Evolutionary conservation across 768 basidiomycete genomes (phyloP).

Genomic region (Chiua virens): DNA sequence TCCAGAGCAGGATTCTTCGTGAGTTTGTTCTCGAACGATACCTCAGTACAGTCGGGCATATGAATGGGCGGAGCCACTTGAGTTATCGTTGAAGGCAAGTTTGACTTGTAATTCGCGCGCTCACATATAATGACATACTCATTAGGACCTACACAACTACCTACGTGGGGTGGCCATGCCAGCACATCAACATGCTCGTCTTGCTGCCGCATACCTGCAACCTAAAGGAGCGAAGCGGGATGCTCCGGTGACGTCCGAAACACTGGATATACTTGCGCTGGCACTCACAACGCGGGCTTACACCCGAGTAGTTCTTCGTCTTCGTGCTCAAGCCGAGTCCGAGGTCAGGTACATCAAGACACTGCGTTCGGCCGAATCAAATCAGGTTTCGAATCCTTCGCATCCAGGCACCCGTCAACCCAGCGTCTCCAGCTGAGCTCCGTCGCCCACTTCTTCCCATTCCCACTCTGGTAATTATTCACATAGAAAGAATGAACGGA

Average conservation of each 20-base stretch:
- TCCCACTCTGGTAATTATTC: constrained; percentile 41
- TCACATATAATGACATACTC: constrained; percentile 10
- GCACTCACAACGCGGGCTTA: constrained; percentile 71
- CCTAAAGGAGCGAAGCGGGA: constrained; percentile 42
- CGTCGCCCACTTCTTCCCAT: constrained; percentile 54
- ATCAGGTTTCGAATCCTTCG: background rate
- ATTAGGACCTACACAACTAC: constrained; percentile 75
- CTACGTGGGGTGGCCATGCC: constrained; percentile 79
- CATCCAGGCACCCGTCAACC: constrained; percentile 13
- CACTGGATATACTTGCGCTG: constrained; percentile 48
- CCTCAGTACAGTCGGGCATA: constrained; percentile 71
- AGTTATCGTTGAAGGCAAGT: constrained; percentile 63
- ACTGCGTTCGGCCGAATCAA: constrained; percentile 1
- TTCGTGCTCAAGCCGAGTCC: constrained; percentile 81
- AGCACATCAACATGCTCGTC: constrained; percentile 65
- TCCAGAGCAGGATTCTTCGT: constrained; percentile 48
- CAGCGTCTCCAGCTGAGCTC: constrained; percentile 56
- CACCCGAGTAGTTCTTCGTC: constrained; percentile 74
- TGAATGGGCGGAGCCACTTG: constrained; percentile 57
- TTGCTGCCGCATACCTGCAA: constrained; percentile 59
- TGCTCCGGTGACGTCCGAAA: constrained; percentile 36
- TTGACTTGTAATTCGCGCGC: background rate
- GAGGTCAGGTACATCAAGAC: constrained; percentile 31
- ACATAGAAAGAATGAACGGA: constrained; percentile 30
- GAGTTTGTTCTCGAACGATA: constrained; percentile 71